A percentile compares a stretch with the other conserved stretches of the same genome.
Conservation (phyloP, 192 early-diverging fungal species). For the Rhizoclosmatium sp. region DNA sequence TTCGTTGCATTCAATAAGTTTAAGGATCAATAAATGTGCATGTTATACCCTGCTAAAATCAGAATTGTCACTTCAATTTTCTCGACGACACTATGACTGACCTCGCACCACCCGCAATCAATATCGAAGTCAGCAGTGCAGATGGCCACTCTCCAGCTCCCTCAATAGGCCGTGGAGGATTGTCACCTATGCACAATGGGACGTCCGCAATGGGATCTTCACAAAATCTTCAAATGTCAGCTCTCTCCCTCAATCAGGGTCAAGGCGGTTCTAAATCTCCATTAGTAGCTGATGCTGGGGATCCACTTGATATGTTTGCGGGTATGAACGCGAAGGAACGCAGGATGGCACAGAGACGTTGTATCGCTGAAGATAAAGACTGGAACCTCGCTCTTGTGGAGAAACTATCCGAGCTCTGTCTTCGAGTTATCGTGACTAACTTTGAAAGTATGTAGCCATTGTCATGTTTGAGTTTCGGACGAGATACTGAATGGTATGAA, state of each 20-base stretch:
- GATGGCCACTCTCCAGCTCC: not conserved
- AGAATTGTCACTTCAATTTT: no score
- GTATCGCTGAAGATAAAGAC: slow-evolving; percentile 63
- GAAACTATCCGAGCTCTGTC: slow-evolving; percentile 59
- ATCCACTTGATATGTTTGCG: slow-evolving; percentile 18
- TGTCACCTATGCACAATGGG: not conserved
- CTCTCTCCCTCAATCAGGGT: not conserved
- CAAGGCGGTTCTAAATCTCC: not conserved
- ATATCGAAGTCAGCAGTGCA: not conserved
- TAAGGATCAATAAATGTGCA: no score
- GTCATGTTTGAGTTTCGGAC: not conserved
- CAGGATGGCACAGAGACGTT: slow-evolving; percentile 48
- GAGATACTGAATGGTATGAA: not conserved
- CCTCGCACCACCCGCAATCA: not conserved
- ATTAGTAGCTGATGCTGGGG: not conserved
- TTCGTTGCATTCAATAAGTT: no score
- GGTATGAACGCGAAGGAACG: slow-evolving; percentile 37
- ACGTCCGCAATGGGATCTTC: not conserved
- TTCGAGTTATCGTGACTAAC: slow-evolving; percentile 56
- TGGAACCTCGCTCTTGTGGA: slow-evolving; percentile 68
- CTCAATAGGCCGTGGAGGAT: not conserved
- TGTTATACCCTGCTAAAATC: no score
- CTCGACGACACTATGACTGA: no score
- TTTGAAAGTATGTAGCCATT: slow-evolving; percentile 58
- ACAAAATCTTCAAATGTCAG: not conserved